Conservation (phyloP, 768 basidiomycete species). For the Tricholoma sp. region DNA sequence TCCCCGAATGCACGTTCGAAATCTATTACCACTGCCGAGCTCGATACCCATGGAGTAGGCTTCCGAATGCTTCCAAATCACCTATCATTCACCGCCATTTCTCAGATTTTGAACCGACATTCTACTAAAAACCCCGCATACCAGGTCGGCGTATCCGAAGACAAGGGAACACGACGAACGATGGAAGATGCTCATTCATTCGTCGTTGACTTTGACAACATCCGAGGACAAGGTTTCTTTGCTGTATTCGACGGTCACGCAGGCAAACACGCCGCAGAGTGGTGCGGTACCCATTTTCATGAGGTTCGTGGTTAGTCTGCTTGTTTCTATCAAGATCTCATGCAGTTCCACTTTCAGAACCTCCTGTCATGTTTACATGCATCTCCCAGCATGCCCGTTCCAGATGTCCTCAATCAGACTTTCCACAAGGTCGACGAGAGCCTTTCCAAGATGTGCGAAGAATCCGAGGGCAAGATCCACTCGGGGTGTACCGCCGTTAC, state of each 20-base stretch:
- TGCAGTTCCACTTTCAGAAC: constrained; percentile 21
- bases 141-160: constrained; percentile 72
- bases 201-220: constrained; percentile 86
- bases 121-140: constrained; percentile 61
- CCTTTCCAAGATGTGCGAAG: constrained; percentile 79
- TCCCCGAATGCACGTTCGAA: constrained; percentile 78
- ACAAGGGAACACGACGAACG: constrained; percentile 83
- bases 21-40: constrained; percentile 71
- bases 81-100: neutral
- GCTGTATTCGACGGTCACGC: constrained; percentile 99
- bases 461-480: constrained; percentile 88
- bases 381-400: constrained; percentile 56
- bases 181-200: constrained; percentile 99
- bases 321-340: constrained; percentile 2
- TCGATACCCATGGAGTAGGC: constrained; percentile 75
- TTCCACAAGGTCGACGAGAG: constrained; percentile 89
- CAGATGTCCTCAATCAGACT: constrained; percentile 87
- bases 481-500: constrained; percentile 97
- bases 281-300: constrained; percentile 97
- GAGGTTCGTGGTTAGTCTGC: constrained; percentile 45
- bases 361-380: constrained; percentile 66
- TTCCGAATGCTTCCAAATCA: neutral
- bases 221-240: constrained; percentile 96
- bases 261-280: constrained; percentile 97
- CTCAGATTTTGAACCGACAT: constrained; percentile 70